phyloP scores from a whole-genome alignment of 495 filamentous ascomycete genomes.

The Parachaetomium inaequale region DNA sequence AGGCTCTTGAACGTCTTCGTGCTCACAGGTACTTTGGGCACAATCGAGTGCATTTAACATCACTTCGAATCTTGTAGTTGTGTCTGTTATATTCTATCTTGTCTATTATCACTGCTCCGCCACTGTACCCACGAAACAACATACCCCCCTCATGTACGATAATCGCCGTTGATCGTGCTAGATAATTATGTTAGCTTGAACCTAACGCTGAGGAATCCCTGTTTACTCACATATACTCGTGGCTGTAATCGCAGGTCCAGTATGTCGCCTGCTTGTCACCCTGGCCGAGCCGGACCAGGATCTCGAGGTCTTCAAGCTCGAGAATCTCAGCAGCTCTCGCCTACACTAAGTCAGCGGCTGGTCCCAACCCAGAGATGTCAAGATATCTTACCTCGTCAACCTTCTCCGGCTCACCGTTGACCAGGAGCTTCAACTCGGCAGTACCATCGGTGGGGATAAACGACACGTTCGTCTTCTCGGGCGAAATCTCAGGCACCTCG shows the following conservation, averaged over 20 bases:
- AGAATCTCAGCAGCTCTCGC: conserved; percentile 78
- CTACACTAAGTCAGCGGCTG: conserved; percentile 16
- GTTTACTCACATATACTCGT: conserved; percentile 71
- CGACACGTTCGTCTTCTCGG: conserved; percentile 83
- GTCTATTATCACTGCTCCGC: neutral
- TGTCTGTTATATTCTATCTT: neutral
- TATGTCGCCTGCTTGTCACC: conserved; percentile 74
- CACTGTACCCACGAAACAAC: neutral
- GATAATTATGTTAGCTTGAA: neutral
- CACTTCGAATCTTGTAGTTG: neutral
- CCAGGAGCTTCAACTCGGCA: conserved; percentile 73
- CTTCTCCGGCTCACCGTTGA: conserved; percentile 85
- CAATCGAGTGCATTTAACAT: too few relatives aligned
- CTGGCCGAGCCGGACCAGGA: conserved; percentile 67
- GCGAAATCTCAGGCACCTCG: conserved; percentile 61
- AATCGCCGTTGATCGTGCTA: conserved; percentile 86
- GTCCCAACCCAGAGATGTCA: neutral
- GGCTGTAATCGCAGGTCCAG: conserved; percentile 98
- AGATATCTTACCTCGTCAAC: conserved; percentile 66
- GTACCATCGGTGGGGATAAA: conserved; percentile 86
- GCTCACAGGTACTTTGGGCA: neutral
- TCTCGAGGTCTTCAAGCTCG: conserved; percentile 80
- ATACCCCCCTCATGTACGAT: conserved; percentile 59
- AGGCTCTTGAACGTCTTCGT: neutral
- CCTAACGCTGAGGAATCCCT: neutral